phyloP scores from a whole-genome alignment of 768 basidiomycete genomes.

The Neoboletus brunneissimus region DNA sequence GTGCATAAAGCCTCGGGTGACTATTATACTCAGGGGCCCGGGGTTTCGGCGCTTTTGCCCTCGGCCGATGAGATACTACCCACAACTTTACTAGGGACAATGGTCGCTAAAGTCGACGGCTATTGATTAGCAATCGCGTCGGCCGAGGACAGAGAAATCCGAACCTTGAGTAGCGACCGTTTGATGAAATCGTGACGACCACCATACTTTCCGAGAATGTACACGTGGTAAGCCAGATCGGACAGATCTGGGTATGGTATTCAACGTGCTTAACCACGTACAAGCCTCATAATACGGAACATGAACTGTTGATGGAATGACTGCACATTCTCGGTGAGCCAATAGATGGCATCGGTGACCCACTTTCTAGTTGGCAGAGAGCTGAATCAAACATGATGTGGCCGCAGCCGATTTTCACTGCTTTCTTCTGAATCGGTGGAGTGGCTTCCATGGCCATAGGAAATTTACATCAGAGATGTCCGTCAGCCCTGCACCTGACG shows the following conservation, averaged over 20 bases:
- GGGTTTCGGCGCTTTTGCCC: conserved; percentile 10
- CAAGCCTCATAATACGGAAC: neutral
- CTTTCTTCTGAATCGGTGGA: neutral
- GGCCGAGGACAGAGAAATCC: conserved; percentile 21
- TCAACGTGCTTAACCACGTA: neutral
- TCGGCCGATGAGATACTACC: conserved; percentile 20
- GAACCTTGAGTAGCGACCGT: neutral
- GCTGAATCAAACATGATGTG: neutral
- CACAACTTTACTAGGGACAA: neutral
- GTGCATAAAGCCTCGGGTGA: neutral
- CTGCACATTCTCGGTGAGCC: neutral
- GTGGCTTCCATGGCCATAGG: neutral
- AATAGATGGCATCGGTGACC: too few relatives aligned
- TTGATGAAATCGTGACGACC: neutral
- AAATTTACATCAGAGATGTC: neutral
- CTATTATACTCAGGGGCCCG: conserved; percentile 8
- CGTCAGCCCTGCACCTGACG: neutral
- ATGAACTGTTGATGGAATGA: neutral
- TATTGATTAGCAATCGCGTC: neutral
- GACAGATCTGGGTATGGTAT: neutral
- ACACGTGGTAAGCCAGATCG: neutral
- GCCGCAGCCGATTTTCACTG: neutral
- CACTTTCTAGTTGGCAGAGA: neutral
- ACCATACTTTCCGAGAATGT: too few relatives aligned
- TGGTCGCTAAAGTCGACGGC: neutral